Base-by-base conservation (phyloP, 768 basidiomycete species). In the Russula emetica region DNA sequence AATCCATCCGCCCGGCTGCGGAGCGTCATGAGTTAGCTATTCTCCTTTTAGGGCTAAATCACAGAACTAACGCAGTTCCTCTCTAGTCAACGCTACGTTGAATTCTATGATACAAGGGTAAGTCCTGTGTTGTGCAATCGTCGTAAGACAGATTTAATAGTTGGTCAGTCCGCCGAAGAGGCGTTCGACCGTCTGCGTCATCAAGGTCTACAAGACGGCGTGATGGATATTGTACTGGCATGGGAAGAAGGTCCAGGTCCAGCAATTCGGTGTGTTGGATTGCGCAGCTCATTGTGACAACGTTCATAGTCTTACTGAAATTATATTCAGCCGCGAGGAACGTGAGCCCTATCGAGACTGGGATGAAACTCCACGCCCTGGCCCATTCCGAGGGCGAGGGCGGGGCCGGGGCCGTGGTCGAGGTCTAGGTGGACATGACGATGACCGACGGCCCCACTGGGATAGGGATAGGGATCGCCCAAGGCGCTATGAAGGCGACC, bases 51-150 rank as follows among this genome's bases (percentile, higher is more conserved):
- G 14, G 42, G 28, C 60, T 22, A 55, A 20, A 62, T 58, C 30
- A 22, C 11, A 11, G 44, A 11, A 36, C 47, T 56, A 7, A 61
- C 18, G 63, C 70, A n/a, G 66, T 44, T 55, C 30, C 30, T 42
- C n/a, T 32, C 9, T 64, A 98, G 94, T 69, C 90, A 92, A 70
- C 87, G 91, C 63, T 86, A 91, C 67, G 89, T 98, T n/a, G 94
- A 98, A 72, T 94, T 86, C 71, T 99, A 87, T 72, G 97, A 99
- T 72, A 91, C 83, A 26, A 78, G 93, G 73, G 93, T 90, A 67
- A 73, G 85, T 69, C 4, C 7, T 22, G n/a, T 30, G 34, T 42
- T 52, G 36, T 42, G 28, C 60, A 18, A 9, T 10, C 22, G 10
- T 42, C 16, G 40, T 5, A 42, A 51, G 5, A 54, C 44, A 24